A percentile compares a stretch with the other conserved stretches of the same genome.
Evolutionary conservation across 352 stramenopile species (phyloP).

Genomic region (Pythium myriotylum): DNA sequence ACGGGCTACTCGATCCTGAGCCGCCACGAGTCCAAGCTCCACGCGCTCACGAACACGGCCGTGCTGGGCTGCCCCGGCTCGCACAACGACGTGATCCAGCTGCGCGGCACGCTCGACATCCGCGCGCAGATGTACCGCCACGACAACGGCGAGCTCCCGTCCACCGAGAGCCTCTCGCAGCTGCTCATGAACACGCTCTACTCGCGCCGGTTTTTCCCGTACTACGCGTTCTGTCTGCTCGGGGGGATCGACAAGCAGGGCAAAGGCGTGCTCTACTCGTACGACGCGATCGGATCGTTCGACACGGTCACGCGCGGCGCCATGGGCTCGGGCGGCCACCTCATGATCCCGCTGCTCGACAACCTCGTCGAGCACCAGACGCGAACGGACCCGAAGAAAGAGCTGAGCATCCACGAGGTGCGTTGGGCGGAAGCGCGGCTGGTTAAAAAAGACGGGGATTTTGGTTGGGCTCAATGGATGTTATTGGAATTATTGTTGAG

Average conservation of each 20-base stretch:
- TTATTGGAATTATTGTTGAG: not conserved
- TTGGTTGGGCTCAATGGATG: too few relatives aligned
- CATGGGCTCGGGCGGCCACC: constrained; percentile 92
- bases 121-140: constrained; percentile 91
- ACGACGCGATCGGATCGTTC: constrained; percentile 97
- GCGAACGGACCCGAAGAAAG: constrained; percentile 92
- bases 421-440: not conserved
- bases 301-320: constrained; percentile 75
- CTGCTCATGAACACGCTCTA: constrained; percentile 99
- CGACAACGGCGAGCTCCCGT: constrained; percentile 95
- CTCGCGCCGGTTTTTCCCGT: constrained; percentile 98
- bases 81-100: constrained; percentile 87
- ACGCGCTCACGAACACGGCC: constrained; percentile 68
- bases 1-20: constrained; percentile 98
- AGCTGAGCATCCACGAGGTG: constrained; percentile 90
- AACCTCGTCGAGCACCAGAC: constrained; percentile 94
- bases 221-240: constrained; percentile 99
- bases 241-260: constrained; percentile 96
- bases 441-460: too few relatives aligned
- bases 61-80: constrained; percentile 80
- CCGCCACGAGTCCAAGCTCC: constrained; percentile 93
- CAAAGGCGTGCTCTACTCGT: constrained; percentile 97
- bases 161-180: constrained; percentile 92
- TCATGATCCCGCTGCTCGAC: constrained; percentile 98
- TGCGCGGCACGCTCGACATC: constrained; percentile 80